Conservation (phyloP, 345 rosid species). For the Dimocarpus longan region DNA sequence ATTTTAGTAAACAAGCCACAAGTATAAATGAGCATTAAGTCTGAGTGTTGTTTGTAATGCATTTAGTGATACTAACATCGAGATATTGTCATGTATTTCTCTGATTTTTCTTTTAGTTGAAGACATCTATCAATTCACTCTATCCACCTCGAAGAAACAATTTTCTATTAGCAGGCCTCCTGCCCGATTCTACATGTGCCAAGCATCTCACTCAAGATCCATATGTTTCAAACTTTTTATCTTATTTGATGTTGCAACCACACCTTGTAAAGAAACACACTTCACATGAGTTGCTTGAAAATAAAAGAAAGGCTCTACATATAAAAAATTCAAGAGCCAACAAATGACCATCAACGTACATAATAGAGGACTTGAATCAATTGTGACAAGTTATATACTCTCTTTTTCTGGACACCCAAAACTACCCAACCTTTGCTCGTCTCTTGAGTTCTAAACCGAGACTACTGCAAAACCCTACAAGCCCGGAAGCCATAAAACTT, state of each 20-base stretch:
- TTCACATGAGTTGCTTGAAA: neutral
- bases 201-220: neutral
- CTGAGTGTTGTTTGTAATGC: slow-evolving; percentile 4
- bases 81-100: neutral
- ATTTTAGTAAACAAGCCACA: too few relatives aligned
- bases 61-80: neutral
- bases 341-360: neutral
- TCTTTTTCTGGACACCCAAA: neutral
- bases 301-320: neutral
- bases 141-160: neutral
- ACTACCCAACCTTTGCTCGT: neutral
- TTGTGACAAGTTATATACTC: neutral
- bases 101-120: neutral
- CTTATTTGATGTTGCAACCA: neutral
- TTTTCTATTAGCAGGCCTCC: neutral
- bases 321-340: neutral
- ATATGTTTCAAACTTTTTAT: neutral
- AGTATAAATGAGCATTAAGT: neutral
- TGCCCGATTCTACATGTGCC: neutral
- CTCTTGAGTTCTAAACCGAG: neutral
- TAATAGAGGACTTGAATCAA: neutral
- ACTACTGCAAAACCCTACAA: neutral
- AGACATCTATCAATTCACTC: neutral
- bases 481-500: neutral
- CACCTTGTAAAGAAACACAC: neutral